Conservation (phyloP, 2,329 filamentous ascomycete genomes). For the Cercospora beticola region DNA sequence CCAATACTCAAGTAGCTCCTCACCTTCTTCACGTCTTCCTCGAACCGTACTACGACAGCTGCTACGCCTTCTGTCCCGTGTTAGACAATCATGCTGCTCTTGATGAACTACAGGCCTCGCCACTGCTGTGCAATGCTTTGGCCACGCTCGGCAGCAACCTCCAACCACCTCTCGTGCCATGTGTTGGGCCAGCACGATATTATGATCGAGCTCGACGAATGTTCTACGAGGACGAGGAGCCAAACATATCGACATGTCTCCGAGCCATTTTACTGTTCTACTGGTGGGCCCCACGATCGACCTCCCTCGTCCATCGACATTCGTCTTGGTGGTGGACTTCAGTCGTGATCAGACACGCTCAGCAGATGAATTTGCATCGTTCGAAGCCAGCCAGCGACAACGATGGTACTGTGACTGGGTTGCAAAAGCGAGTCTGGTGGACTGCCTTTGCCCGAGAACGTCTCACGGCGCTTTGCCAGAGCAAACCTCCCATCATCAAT, state of each 20-base stretch:
- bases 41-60: not conserved
- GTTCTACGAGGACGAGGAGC: constrained; percentile 17
- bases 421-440: not conserved
- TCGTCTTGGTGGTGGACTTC: constrained; percentile 18
- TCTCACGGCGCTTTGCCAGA: not conserved
- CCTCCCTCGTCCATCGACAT: constrained; percentile 11
- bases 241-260: constrained; percentile 8
- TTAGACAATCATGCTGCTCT: not conserved
- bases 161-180: constrained; percentile 12
- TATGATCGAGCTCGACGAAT: constrained; percentile 12
- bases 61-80: not conserved
- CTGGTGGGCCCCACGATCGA: constrained; percentile 15
- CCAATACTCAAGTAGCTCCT: not conserved
- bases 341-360: constrained; percentile 13
- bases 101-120: not conserved
- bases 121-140: constrained; percentile 11
- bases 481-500: not conserved
- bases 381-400: not conserved
- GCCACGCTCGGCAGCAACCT: constrained; percentile 11
- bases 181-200: constrained; percentile 8
- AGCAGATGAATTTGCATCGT: constrained; percentile 13
- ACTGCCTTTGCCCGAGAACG: not conserved
- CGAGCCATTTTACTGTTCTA: constrained; percentile 11
- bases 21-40: not conserved
- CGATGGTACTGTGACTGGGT: not conserved